These are phyloP conservation scores for Populus tremula DNA, from an alignment of 345 rosid species.

Conservation along the genomic window DNA sequence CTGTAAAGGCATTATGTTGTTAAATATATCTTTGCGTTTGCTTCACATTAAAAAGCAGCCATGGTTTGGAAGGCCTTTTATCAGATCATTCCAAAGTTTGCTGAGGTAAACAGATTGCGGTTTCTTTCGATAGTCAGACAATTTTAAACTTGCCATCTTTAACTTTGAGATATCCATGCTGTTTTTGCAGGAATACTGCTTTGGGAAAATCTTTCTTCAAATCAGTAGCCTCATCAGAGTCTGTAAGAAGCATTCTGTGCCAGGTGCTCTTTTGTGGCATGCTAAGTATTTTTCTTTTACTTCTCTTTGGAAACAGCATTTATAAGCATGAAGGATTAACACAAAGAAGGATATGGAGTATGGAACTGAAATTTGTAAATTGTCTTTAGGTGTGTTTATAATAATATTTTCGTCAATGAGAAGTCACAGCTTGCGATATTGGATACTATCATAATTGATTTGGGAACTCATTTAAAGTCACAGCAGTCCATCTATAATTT, in stretches of 20 bases:
- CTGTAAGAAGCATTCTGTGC: slow-evolving; percentile 66
- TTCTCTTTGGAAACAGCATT: background rate
- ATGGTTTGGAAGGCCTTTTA: slow-evolving; percentile 68
- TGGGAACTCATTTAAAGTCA: too few relatives aligned
- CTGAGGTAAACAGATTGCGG: slow-evolving; percentile 47
- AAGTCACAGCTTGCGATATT: background rate
- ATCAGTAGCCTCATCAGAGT: slow-evolving; percentile 61
- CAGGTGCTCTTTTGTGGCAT: slow-evolving; percentile 42
- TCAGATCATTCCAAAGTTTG: slow-evolving; percentile 72
- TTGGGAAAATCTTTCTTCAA: slow-evolving; percentile 61
- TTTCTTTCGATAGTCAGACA: background rate
- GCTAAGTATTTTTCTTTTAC: background rate
- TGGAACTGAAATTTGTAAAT: background rate
- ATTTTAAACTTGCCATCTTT: slow-evolving; percentile 2
- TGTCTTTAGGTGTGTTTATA: too few relatives aligned
- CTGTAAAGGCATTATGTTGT: slow-evolving; percentile 63
- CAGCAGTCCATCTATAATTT: too few relatives aligned
- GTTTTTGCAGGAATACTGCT: slow-evolving; percentile 61
- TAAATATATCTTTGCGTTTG: slow-evolving; percentile 80
- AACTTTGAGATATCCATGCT: slow-evolving; percentile 6
- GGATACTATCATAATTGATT: background rate
- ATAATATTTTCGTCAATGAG: background rate
- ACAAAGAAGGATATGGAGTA: background rate
- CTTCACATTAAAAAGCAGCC: slow-evolving; percentile 89
- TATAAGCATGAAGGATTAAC: background rate